phyloP scores from a whole-genome alignment of 2,329 filamentous ascomycete species.

The Alternaria angustiovoidea region DNA sequence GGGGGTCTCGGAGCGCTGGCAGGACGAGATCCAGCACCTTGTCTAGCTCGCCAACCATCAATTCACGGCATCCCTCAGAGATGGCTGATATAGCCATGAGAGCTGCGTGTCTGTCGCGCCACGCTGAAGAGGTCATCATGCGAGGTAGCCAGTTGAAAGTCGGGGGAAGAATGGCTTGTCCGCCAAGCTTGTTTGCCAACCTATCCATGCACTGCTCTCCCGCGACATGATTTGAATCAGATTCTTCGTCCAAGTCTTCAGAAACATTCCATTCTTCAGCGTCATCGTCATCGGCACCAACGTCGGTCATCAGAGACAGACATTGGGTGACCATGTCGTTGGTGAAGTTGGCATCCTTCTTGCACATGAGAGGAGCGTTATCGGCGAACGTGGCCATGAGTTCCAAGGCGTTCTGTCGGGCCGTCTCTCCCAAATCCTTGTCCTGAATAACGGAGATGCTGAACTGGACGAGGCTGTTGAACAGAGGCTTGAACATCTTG shows the following conservation, averaged over 20 bases:
- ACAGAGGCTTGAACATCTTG: slow-evolving; percentile 97
- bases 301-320: slow-evolving; percentile 96
- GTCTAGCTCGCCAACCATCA: slow-evolving; percentile 94
- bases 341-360: slow-evolving; percentile 90
- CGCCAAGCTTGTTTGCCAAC: slow-evolving; percentile 94
- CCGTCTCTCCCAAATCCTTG: slow-evolving; percentile 89
- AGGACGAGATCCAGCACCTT: slow-evolving; percentile 96
- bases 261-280: slow-evolving; percentile 90
- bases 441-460: slow-evolving; percentile 93
- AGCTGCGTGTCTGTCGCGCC: slow-evolving; percentile 94
- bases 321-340: slow-evolving; percentile 98
- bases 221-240: slow-evolving; percentile 95
- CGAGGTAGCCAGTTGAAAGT: slow-evolving; percentile 97
- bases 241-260: slow-evolving; percentile 97
- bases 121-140: slow-evolving; percentile 95
- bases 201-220: slow-evolving; percentile 99
- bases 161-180: slow-evolving; percentile 87
- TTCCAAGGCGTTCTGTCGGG: slow-evolving; percentile 93
- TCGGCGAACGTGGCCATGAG: slow-evolving; percentile 98
- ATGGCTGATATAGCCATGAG: slow-evolving; percentile 99
- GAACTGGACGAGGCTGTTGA: slow-evolving; percentile 91
- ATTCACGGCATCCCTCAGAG: slow-evolving; percentile 92
- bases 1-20: slow-evolving; percentile 85
- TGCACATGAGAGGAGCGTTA: slow-evolving; percentile 91
- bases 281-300: slow-evolving; percentile 93